Conservation (phyloP, 345 rosid species). For the Syzygium aromaticum region DNA sequence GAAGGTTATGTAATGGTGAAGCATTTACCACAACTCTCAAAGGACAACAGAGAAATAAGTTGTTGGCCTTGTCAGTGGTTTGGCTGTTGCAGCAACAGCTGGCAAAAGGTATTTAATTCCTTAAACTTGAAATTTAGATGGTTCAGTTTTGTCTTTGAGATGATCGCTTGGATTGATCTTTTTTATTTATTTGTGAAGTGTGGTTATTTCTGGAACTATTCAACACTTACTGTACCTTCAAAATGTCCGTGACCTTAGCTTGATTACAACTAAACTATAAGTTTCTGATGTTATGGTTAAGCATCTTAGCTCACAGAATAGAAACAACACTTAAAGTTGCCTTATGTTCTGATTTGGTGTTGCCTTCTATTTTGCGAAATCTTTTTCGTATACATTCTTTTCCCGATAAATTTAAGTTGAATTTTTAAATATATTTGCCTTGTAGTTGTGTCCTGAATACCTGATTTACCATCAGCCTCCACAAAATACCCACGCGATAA, state of each 20-base stretch:
- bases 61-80: conserved; percentile 47
- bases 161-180: background rate
- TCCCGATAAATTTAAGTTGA: background rate
- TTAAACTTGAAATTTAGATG: background rate
- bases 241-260: background rate
- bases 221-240: background rate
- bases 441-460: background rate
- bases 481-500: background rate
- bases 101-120: conserved; percentile 50
- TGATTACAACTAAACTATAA: background rate
- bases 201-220: background rate
- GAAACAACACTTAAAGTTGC: background rate
- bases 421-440: background rate
- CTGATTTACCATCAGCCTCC: background rate
- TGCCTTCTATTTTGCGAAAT: background rate
- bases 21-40: conserved; percentile 35
- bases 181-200: background rate
- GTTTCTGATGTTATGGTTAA: background rate
- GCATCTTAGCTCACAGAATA: background rate
- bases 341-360: background rate
- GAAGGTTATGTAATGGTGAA: conserved; percentile 84
- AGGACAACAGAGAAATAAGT: conserved; percentile 14
- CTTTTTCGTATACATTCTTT: background rate
- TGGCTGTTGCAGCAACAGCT: conserved; percentile 40
- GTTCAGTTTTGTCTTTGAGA: background rate